Evolutionary conservation across 2,329 filamentous ascomycete species (phyloP).

Genomic region (Ophiostoma perfectum): DNA sequence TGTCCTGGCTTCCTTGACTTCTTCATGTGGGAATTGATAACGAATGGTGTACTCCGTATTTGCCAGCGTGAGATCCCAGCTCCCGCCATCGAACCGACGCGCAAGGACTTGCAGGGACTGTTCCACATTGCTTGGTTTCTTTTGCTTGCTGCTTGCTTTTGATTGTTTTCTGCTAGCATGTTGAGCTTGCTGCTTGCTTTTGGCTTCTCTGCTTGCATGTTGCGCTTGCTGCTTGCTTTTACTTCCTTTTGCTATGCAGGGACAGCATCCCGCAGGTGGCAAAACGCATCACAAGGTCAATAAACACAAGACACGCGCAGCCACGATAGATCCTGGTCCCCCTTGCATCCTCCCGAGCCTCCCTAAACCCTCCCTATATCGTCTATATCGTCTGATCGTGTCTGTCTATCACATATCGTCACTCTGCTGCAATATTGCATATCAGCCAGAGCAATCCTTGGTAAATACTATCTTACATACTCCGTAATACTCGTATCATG

Average conservation of each 20-base stretch:
- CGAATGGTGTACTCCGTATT: too few relatives aligned
- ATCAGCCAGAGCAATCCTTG: neutral
- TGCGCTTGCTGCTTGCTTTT: neutral
- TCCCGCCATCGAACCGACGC: too few relatives aligned
- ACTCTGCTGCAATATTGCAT: neutral
- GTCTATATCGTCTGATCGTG: neutral
- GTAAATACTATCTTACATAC: too few relatives aligned
- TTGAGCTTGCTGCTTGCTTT: neutral
- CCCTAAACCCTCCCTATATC: too few relatives aligned
- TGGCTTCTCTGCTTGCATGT: neutral
- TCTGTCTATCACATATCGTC: neutral
- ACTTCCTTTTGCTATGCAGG: neutral
- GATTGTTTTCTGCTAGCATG: neutral
- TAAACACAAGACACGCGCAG: neutral
- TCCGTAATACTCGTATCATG: neutral
- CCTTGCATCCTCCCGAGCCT: too few relatives aligned
- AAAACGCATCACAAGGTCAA: neutral
- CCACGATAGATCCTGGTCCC: too few relatives aligned
- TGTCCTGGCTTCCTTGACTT: too few relatives aligned
- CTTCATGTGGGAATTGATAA: neutral
- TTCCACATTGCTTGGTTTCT: too few relatives aligned
- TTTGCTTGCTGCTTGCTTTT: too few relatives aligned
- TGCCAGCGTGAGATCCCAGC: too few relatives aligned
- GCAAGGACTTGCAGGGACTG: too few relatives aligned
- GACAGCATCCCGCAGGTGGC: too few relatives aligned